A percentile compares a stretch with the other conserved stretches of the same genome.
These are phyloP conservation scores for Schoenoplectus tabernaemontani DNA, from an alignment of 202 grass and related monocot species.

Conservation along the genomic window DNA sequence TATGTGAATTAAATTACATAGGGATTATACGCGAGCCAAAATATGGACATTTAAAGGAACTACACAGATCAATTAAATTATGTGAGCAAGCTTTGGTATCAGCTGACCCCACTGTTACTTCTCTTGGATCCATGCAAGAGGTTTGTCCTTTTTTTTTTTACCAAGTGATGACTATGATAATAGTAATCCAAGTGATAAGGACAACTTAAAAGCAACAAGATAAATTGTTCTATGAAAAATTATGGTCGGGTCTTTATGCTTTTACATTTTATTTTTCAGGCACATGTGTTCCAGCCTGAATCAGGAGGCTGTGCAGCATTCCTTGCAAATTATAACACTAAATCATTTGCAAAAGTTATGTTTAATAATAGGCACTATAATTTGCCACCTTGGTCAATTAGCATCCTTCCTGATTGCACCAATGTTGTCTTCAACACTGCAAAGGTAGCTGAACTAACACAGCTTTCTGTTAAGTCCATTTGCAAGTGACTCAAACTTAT, in stretches of 20 bases:
- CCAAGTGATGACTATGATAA: neutral
- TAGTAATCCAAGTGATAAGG: neutral
- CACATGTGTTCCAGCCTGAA: slow-evolving; percentile 67
- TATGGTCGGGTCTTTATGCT: neutral
- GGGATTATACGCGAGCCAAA: slow-evolving; percentile 92
- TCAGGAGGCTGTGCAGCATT: slow-evolving; percentile 78
- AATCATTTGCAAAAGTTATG: slow-evolving; percentile 57
- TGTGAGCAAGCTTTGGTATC: slow-evolving; percentile 81
- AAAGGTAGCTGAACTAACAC: slow-evolving; percentile 44
- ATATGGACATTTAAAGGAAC: slow-evolving; percentile 87
- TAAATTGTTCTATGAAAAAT: neutral
- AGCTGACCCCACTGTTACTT: slow-evolving; percentile 66
- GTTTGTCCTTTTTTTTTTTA: no score
- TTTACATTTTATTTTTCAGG: slow-evolving; percentile 38
- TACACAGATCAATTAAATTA: slow-evolving; percentile 90
- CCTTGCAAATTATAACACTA: slow-evolving; percentile 69
- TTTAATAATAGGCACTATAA: slow-evolving; percentile 87
- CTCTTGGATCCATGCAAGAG: slow-evolving; percentile 89
- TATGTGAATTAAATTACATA: slow-evolving; percentile 27
- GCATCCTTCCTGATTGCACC: slow-evolving; percentile 90
- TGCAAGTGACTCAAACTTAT: neutral
- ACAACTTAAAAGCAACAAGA: neutral
- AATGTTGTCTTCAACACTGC: slow-evolving; percentile 93
- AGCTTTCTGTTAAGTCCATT: neutral
- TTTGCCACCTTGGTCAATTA: slow-evolving; percentile 98